Percentiles rank a stretch among this genome's conserved stretches.
phyloP scores from a whole-genome alignment of 352 stramenopile species.

The Phytophthora foliorum region DNA sequence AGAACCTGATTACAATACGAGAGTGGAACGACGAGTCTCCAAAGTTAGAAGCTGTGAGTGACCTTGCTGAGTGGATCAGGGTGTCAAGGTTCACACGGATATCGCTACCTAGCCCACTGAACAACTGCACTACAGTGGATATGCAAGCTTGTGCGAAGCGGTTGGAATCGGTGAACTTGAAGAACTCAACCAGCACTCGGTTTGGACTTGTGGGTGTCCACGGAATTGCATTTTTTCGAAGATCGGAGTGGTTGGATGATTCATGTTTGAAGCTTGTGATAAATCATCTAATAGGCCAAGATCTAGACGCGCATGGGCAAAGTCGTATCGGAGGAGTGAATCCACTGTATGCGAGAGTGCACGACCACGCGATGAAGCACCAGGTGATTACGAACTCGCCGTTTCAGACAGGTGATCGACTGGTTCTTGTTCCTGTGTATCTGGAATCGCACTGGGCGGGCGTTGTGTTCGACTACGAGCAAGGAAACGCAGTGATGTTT shows the following conservation, averaged over 20 bases:
- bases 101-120: neutral
- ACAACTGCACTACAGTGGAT: neutral
- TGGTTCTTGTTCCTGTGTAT: neutral
- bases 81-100: neutral
- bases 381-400: neutral
- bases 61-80: neutral
- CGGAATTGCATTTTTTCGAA: neutral
- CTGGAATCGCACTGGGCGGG: neutral
- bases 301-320: neutral
- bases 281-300: neutral
- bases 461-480: neutral
- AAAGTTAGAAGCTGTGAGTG: neutral
- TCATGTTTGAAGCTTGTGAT: too few relatives aligned
- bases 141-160: neutral
- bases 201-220: neutral
- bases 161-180: neutral
- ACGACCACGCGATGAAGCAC: neutral
- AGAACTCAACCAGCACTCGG: neutral
- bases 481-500: neutral
- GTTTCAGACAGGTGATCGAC: too few relatives aligned
- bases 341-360: neutral
- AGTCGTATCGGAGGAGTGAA: neutral
- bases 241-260: neutral
- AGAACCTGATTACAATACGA: neutral
- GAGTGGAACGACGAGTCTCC: neutral